Evolutionary conservation across 495 filamentous ascomycete species (phyloP), one percentile per base, ranked within the genome.

Genomic region (Xylaria scruposa): DNA sequence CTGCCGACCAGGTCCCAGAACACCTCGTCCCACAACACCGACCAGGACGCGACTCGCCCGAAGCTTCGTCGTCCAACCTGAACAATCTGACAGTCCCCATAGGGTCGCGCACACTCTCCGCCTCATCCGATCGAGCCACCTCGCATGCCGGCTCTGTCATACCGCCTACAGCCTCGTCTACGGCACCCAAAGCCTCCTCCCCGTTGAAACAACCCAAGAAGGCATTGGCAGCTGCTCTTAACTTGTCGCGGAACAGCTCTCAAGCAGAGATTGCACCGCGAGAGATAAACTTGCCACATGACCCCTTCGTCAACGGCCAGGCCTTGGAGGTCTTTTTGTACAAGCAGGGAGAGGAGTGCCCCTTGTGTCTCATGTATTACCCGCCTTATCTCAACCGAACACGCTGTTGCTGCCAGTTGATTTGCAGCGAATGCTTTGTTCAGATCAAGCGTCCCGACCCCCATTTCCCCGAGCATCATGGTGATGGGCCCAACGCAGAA

Each of bases 381-480:
- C 96, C 96, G 3, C 95, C 95, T 2, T 97, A 97, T 78, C 84
- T 98, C n/a, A 98, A 99, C 79, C 92, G 91, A 60, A 98, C 96
- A 3, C 85, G 96, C 73, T 99, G 96, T 78, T 99, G 96, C 80
- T 95, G 97, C 76, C 96, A 99, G 78, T 87, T 94, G 7, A 98
- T 99, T 69, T 99, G 96, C 83, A 98, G 96, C 59, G 96, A 99
- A 83, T 99, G 96, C 79, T 99, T 99, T 76, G 97, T 99, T 10
- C 96, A 99, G 78, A 99, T 99, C 78, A 99, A 97, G 83, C 89
- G 96, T 31, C 93, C 95, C 10, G 96, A 99, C 76, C 96, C 96
- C 17, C 96, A 99, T 82, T 91, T 93, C 53, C 96, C 96, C 13
- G 96, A 99, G 79, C 94, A 97, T 65, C 90, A 92, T 73, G 76